Conservation (phyloP, 2,329 filamentous ascomycete species). For the Nemania sp. region DNA sequence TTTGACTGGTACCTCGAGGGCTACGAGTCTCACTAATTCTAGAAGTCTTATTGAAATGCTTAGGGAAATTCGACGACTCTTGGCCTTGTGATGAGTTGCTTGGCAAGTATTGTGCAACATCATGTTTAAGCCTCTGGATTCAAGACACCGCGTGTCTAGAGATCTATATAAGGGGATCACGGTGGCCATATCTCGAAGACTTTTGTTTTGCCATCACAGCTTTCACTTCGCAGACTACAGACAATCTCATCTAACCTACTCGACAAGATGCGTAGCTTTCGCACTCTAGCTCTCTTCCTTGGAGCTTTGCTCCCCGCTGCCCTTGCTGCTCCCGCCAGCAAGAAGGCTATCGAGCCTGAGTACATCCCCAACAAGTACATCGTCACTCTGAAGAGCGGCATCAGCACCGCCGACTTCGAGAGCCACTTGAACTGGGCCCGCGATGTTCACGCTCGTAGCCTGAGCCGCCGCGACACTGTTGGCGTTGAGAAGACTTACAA, state of each 20-base stretch:
- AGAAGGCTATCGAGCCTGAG: slow-evolving; percentile 39
- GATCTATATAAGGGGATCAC: slow-evolving; percentile 34
- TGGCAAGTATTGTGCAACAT: slow-evolving; percentile 38
- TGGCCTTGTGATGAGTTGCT: slow-evolving; percentile 35
- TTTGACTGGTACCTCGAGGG: slow-evolving; percentile 37
- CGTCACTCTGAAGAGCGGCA: slow-evolving; percentile 48
- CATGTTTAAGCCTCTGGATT: slow-evolving; percentile 1
- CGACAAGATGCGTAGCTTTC: slow-evolving; percentile 46
- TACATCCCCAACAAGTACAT: slow-evolving; percentile 52
- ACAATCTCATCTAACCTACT: slow-evolving; percentile 9
- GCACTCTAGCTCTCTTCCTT: slow-evolving; percentile 48
- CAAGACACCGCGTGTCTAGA: slow-evolving; percentile 14
- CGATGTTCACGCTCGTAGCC: slow-evolving; percentile 53
- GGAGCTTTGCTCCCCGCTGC: slow-evolving; percentile 49
- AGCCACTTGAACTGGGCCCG: slow-evolving; percentile 53
- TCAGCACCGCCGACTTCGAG: slow-evolving; percentile 50
- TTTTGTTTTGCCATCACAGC: slow-evolving; percentile 21
- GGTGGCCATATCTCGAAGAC: slow-evolving; percentile 4
- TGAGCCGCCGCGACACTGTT: slow-evolving; percentile 51
- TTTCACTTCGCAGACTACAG: slow-evolving; percentile 21
- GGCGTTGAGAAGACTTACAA: slow-evolving; percentile 58
- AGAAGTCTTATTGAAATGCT: slow-evolving; percentile 33
- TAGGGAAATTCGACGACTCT: slow-evolving; percentile 40
- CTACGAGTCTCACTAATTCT: slow-evolving; percentile 26
- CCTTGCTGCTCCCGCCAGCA: slow-evolving; percentile 46